Percentiles rank a stretch among this genome's conserved stretches.
Evolutionary conservation across 2,329 filamentous ascomycete genomes (phyloP).

Genomic region (Phyllosticta citribraziliensis): DNA sequence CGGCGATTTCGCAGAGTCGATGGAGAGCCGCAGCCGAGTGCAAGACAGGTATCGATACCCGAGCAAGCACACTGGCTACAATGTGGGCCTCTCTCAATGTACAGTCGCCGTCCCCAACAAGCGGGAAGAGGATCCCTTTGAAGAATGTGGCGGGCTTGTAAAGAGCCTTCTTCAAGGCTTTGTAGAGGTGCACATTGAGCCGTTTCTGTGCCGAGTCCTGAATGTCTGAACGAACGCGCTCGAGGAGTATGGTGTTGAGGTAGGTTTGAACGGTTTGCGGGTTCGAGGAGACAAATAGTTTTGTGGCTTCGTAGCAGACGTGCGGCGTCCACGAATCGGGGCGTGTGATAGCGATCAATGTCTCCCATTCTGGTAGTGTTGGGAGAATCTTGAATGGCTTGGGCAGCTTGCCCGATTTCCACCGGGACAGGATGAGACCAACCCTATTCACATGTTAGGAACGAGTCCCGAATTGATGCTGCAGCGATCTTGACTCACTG

Average conservation of each 20-base stretch:
- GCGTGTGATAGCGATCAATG: slow-evolving; percentile 72
- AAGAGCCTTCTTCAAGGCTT: slow-evolving; percentile 79
- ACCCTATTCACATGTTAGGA: slow-evolving; percentile 43
- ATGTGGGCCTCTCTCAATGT: slow-evolving; percentile 89
- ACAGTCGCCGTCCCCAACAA: slow-evolving; percentile 77
- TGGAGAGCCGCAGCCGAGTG: slow-evolving; percentile 89
- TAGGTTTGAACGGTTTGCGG: slow-evolving; percentile 74
- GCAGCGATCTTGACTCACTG: slow-evolving; percentile 46
- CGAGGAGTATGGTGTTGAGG: slow-evolving; percentile 76
- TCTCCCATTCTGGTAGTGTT: slow-evolving; percentile 84
- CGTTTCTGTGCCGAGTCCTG: slow-evolving; percentile 70
- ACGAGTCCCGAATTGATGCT: background rate
- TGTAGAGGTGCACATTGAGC: slow-evolving; percentile 91
- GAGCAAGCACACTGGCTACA: slow-evolving; percentile 72
- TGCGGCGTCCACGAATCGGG: slow-evolving; percentile 73
- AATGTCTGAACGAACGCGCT: slow-evolving; percentile 88
- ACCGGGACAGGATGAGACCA: slow-evolving; percentile 78
- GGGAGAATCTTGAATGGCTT: slow-evolving; percentile 98
- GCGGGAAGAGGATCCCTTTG: slow-evolving; percentile 88
- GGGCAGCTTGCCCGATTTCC: slow-evolving; percentile 91
- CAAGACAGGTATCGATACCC: slow-evolving; percentile 79
- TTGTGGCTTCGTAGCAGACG: slow-evolving; percentile 77
- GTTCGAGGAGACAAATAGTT: slow-evolving; percentile 82
- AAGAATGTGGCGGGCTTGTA: slow-evolving; percentile 96
- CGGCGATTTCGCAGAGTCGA: slow-evolving; percentile 86